A percentile compares a stretch with the other conserved stretches of the same genome.
These are phyloP conservation scores for Fusarium chuoi DNA, from an alignment of 2,329 filamentous ascomycete species.

Conservation along the genomic window DNA sequence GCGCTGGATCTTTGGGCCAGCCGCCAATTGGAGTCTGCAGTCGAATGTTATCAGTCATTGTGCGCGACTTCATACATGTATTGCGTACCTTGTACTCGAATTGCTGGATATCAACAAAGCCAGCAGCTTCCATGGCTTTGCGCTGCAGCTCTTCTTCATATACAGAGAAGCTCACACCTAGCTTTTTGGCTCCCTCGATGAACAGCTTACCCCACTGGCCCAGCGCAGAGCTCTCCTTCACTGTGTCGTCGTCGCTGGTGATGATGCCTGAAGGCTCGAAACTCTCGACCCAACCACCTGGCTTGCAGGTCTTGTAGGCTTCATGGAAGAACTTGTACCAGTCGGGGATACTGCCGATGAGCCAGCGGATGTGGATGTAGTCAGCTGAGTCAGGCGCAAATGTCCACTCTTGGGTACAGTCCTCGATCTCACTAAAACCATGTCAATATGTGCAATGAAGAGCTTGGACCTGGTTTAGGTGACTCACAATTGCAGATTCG, in stretches of 20 bases:
- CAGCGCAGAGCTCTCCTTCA: conserved; percentile 6
- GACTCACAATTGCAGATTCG: conserved; percentile 9
- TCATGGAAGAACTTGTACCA: conserved; percentile 9
- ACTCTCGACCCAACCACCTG: conserved; percentile 9
- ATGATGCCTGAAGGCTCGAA: conserved; percentile 1
- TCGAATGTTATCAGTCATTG: not conserved
- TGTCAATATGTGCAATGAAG: not conserved
- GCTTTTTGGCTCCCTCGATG: conserved; percentile 11
- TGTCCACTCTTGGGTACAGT: conserved; percentile 20
- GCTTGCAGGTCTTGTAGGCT: conserved; percentile 14
- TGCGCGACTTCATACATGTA: rapidly evolving
- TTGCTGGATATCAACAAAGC: conserved; percentile 6
- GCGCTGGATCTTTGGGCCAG: not conserved
- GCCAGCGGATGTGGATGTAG: conserved; percentile 19
- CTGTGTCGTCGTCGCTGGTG: conserved; percentile 6
- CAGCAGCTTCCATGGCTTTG: conserved; percentile 12
- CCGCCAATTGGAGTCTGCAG: conserved; percentile 2
- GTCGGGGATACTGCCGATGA: not conserved
- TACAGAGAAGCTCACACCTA: not conserved
- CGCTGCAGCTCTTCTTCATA: conserved; percentile 7
- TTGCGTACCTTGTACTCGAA: conserved; percentile 11
- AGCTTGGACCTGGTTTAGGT: rapidly evolving
- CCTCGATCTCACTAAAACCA: not conserved
- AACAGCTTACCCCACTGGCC: conserved; percentile 18
- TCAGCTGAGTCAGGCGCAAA: conserved; percentile 10